A percentile compares a stretch with the other conserved stretches of the same genome.
Conservation (phyloP, 192 early-diverging fungal genomes). For the Oehlia diaphana region DNA sequence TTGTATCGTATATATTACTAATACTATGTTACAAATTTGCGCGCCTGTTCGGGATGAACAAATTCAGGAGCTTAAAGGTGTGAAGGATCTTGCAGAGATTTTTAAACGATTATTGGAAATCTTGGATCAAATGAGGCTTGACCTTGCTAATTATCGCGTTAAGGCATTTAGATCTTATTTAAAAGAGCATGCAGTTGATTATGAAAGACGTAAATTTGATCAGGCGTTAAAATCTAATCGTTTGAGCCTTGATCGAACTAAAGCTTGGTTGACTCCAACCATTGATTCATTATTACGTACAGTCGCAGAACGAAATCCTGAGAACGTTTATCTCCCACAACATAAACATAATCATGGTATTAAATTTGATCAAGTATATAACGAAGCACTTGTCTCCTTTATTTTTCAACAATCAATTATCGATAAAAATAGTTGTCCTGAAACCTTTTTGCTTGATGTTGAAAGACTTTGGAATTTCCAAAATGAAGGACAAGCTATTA, state of each 20-base stretch:
- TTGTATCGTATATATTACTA: slow-evolving; percentile 48
- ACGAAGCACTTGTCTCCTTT: slow-evolving; percentile 43
- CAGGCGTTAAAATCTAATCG: slow-evolving; percentile 46
- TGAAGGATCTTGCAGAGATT: slow-evolving; percentile 47
- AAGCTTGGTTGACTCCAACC: slow-evolving; percentile 61
- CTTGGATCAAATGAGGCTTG: slow-evolving; percentile 77
- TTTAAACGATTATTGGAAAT: slow-evolving; percentile 54
- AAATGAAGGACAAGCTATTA: slow-evolving; percentile 71
- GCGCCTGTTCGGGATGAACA: slow-evolving; percentile 74
- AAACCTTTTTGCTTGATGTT: slow-evolving; percentile 70
- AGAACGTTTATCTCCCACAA: slow-evolving; percentile 32
- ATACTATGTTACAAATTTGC: slow-evolving; percentile 68
- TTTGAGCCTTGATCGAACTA: slow-evolving; percentile 52
- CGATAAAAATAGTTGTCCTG: slow-evolving; percentile 49
- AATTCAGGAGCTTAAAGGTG: slow-evolving; percentile 35
- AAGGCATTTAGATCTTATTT: slow-evolving; percentile 66
- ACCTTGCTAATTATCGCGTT: slow-evolving; percentile 77
- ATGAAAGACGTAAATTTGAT: slow-evolving; percentile 72
- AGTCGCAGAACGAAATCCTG: slow-evolving; percentile 55
- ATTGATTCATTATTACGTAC: slow-evolving; percentile 30
- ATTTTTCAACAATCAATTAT: slow-evolving; percentile 42
- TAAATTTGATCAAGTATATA: slow-evolving; percentile 14
- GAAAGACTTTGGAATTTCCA: slow-evolving; percentile 64
- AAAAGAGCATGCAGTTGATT: slow-evolving; percentile 68
- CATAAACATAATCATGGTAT: slow-evolving; percentile 17